Conservation (phyloP, 2,329 filamentous ascomycete genomes). For the Aplosporella prunicola region DNA sequence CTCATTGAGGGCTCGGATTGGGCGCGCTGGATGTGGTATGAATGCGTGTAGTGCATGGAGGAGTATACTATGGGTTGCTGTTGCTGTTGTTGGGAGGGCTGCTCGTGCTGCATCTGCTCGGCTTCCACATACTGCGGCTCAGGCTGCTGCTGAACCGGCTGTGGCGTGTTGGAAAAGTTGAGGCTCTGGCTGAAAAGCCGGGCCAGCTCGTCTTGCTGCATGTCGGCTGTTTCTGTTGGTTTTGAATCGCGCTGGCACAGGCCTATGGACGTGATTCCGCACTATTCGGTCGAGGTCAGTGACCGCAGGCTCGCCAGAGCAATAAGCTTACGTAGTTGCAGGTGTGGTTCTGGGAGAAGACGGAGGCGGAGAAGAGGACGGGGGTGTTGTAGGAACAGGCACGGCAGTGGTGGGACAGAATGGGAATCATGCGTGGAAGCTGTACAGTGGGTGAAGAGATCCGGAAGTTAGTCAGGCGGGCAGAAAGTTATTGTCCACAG, state of each 20-base stretch:
- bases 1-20: constrained; percentile 10
- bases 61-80: constrained; percentile 56
- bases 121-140: constrained; percentile 7
- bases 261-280: constrained; percentile 31
- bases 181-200: constrained; percentile 68
- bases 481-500: not conserved
- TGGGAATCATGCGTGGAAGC: constrained; percentile 23
- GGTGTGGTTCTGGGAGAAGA: constrained; percentile 35
- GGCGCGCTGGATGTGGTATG: constrained; percentile 48
- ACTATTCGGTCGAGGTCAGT: constrained; percentile 28
- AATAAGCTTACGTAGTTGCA: constrained; percentile 37
- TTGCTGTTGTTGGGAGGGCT: constrained; percentile 21
- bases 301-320: not conserved
- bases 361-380: constrained; percentile 31
- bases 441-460: not conserved
- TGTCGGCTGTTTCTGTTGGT: constrained; percentile 38
- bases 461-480: not conserved
- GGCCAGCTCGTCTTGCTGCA: constrained; percentile 74
- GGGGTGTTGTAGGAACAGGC: constrained; percentile 30
- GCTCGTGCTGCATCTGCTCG: constrained; percentile 12
- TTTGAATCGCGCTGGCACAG: constrained; percentile 26
- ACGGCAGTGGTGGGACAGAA: constrained; percentile 30
- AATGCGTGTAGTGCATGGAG: constrained; percentile 78
- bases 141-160: constrained; percentile 12
- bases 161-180: constrained; percentile 12